Conservation (phyloP, 2,329 filamentous ascomycete genomes). For the Talaromyces atroroseus region DNA sequence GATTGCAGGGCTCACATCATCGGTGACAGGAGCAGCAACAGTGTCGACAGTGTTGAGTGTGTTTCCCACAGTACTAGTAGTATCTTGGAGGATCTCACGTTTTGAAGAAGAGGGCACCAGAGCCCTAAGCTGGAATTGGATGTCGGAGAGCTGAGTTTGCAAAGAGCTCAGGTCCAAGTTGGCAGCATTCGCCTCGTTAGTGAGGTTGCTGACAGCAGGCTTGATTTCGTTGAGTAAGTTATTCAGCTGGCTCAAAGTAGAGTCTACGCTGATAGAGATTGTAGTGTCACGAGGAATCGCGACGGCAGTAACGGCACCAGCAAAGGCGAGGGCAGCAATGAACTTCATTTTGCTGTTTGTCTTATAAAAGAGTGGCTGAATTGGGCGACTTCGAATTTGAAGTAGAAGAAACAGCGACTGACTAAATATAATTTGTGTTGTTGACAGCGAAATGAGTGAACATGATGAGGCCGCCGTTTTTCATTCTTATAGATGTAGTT, state of each 20-base stretch:
- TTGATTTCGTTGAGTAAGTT: constrained; percentile 12
- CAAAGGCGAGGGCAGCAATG: constrained; percentile 29
- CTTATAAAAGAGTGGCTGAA: constrained; percentile 21
- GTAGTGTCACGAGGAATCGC: constrained; percentile 23
- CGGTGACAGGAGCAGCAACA: not conserved
- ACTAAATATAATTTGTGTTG: not conserved
- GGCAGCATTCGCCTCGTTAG: not conserved
- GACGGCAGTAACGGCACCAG: constrained; percentile 24
- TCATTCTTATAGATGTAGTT: not conserved
- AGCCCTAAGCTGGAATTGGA: constrained; percentile 15
- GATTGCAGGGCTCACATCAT: constrained; percentile 1
- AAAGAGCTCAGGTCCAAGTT: constrained; percentile 8
- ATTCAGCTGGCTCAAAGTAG: constrained; percentile 12
- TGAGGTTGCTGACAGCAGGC: constrained; percentile 3
- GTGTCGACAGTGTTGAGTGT: constrained; percentile 4
- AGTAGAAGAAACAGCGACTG: not conserved
- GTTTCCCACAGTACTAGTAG: constrained; percentile 4
- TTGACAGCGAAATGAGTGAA: not conserved
- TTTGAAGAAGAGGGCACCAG: constrained; percentile 3
- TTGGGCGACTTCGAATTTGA: not conserved
- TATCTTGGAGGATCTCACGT: constrained; percentile 6
- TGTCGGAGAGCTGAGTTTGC: constrained; percentile 9
- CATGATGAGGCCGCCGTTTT: not conserved
- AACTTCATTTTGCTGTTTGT: constrained; percentile 30
- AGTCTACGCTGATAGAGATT: constrained; percentile 18